Conservation (phyloP, 1,139 yeast species). For the Geotrichum aggregatum region DNA sequence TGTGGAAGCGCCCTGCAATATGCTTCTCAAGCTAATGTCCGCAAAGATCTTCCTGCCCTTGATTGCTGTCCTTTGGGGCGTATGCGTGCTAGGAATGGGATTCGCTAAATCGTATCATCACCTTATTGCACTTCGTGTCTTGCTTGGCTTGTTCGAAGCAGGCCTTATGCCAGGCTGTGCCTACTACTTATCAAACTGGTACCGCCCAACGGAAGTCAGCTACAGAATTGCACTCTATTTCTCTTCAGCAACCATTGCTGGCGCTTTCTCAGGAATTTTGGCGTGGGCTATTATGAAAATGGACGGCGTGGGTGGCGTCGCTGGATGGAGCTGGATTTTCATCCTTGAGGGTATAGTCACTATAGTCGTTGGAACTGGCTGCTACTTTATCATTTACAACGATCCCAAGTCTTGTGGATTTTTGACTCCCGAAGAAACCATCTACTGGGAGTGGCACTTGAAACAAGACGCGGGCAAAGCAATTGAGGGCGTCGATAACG, state of each 20-base stretch:
- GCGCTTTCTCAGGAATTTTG: conserved; percentile 37
- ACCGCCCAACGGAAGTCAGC: conserved; percentile 37
- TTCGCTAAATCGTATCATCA: conserved; percentile 40
- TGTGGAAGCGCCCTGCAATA: conserved; percentile 57
- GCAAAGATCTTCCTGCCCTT: conserved; percentile 46
- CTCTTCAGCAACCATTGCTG: conserved; percentile 41
- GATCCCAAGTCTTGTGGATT: conserved; percentile 13
- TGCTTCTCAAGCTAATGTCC: conserved; percentile 42
- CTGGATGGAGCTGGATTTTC: conserved; percentile 42
- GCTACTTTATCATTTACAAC: conserved; percentile 16
- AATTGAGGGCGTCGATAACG: conserved; percentile 12
- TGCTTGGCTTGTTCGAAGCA: conserved; percentile 36
- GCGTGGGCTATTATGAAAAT: conserved; percentile 40
- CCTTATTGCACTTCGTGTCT: conserved; percentile 30
- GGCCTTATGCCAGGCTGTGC: conserved; percentile 37
- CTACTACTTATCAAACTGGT: conserved; percentile 36
- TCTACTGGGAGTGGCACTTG: conserved; percentile 20
- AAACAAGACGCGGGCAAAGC: conserved; percentile 19
- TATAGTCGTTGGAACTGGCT: conserved; percentile 44
- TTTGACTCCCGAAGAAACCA: conserved; percentile 9
- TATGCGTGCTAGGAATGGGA: conserved; percentile 56
- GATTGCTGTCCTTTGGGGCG: conserved; percentile 58
- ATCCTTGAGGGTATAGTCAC: conserved; percentile 41
- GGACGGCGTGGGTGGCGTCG: conserved; percentile 36
- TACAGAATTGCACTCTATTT: conserved; percentile 57